phyloP scores from a whole-genome alignment of 495 filamentous ascomycete species.

The Trichoderma reesei region DNA sequence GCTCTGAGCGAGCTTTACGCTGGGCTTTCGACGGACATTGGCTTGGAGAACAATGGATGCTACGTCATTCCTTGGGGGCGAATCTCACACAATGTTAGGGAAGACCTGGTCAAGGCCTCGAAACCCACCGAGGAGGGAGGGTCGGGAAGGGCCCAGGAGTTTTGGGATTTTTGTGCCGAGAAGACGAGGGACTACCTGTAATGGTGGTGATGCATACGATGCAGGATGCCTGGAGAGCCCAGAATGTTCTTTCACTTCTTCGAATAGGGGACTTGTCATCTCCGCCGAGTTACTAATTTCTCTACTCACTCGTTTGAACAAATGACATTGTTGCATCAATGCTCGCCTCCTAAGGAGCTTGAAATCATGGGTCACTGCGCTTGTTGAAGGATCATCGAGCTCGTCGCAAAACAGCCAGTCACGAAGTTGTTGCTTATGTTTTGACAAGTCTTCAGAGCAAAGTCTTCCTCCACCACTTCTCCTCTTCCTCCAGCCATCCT shows the following conservation, averaged over 20 bases:
- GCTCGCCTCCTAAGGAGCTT: too few relatives aligned
- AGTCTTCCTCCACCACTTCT: slow-evolving; percentile 25
- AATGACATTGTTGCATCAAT: too few relatives aligned
- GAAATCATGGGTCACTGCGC: too few relatives aligned
- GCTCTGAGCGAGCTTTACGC: slow-evolving; percentile 37
- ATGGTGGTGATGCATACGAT: neutral
- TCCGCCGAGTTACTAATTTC: too few relatives aligned
- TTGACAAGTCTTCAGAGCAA: neutral
- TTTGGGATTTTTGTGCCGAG: slow-evolving; percentile 18
- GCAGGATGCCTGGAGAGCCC: too few relatives aligned
- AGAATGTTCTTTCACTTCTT: too few relatives aligned
- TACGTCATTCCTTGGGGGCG: slow-evolving; percentile 37
- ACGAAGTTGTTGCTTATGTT: too few relatives aligned
- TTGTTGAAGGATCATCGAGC: too few relatives aligned
- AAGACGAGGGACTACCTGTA: neutral
- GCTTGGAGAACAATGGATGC: slow-evolving; percentile 23
- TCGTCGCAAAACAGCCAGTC: too few relatives aligned
- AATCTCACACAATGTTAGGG: slow-evolving; percentile 14
- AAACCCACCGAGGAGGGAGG: slow-evolving; percentile 16
- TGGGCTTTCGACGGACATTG: slow-evolving; percentile 29
- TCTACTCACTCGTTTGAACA: too few relatives aligned
- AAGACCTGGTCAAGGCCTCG: slow-evolving; percentile 15
- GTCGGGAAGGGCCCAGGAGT: slow-evolving; percentile 15
- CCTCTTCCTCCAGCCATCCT: slow-evolving; percentile 22
- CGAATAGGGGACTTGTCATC: too few relatives aligned